A percentile compares a stretch with the other conserved stretches of the same genome.
phyloP scores from a whole-genome alignment of 2,329 filamentous ascomycete genomes.

The Exophiala bonariae region DNA sequence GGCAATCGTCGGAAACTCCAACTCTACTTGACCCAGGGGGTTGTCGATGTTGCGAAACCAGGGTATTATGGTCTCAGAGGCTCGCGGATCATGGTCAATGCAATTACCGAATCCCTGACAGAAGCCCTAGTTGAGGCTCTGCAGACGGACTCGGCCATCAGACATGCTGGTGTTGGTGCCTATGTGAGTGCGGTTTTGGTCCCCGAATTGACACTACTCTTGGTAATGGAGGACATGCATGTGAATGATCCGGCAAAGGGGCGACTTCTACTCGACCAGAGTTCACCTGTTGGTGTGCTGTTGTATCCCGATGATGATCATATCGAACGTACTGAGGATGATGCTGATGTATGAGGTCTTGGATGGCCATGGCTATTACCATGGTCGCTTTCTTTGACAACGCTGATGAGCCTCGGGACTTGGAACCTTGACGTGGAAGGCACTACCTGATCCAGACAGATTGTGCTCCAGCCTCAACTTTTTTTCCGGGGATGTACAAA shows the following conservation, averaged over 20 bases:
- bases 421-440: too few relatives aligned
- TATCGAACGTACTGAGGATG: constrained; percentile 42
- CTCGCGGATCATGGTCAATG: constrained; percentile 63
- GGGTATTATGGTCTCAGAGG: constrained; percentile 85
- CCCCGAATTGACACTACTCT: constrained; percentile 61
- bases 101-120: constrained; percentile 17
- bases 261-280: constrained; percentile 62
- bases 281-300: constrained; percentile 66
- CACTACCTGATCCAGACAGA: too few relatives aligned
- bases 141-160: constrained; percentile 64
- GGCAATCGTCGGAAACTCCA: constrained; percentile 41
- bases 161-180: constrained; percentile 64
- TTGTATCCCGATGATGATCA: constrained; percentile 66
- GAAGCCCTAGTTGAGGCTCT: constrained; percentile 64
- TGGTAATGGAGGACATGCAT: constrained; percentile 61
- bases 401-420: too few relatives aligned
- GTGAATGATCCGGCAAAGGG: constrained; percentile 46
- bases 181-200: constrained; percentile 77
- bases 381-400: too few relatives aligned
- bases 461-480: too few relatives aligned
- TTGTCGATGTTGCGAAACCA: constrained; percentile 60
- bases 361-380: too few relatives aligned
- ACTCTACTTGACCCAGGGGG: constrained; percentile 43
- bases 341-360: constrained; percentile 16
- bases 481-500: too few relatives aligned